Evolutionary conservation across 257 asterid species (phyloP).

Genomic region (Forsythia suspensa): DNA sequence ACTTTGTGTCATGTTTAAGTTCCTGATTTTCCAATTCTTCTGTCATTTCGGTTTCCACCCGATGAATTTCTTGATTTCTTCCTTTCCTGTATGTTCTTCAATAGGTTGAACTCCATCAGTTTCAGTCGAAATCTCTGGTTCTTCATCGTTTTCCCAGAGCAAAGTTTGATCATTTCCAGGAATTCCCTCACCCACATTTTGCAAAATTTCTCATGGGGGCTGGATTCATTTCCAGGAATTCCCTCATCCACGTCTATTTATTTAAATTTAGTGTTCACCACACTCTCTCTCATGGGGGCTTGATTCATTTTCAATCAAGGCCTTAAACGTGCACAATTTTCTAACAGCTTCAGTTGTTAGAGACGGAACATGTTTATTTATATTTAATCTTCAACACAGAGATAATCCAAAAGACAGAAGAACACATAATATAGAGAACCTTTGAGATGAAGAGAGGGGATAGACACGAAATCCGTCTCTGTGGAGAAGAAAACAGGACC

Average conservation of each 20-base stretch:
- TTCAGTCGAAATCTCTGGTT: background rate
- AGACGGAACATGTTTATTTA: too few relatives aligned
- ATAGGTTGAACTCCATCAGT: background rate
- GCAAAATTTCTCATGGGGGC: constrained; percentile 24
- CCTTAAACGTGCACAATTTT: too few relatives aligned
- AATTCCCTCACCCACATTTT: constrained; percentile 33
- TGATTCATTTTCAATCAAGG: too few relatives aligned
- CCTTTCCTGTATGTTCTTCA: background rate
- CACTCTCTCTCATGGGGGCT: too few relatives aligned
- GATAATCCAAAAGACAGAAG: background rate
- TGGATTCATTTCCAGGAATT: background rate
- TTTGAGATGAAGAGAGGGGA: constrained; percentile 72
- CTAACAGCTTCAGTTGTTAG: too few relatives aligned
- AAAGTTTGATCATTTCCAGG: constrained; percentile 5
- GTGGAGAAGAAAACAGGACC: constrained; percentile 61
- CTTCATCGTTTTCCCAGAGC: constrained; percentile 15
- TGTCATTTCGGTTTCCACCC: constrained; percentile 4
- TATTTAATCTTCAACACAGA: too few relatives aligned
- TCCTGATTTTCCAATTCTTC: constrained; percentile 20
- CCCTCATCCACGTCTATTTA: constrained; percentile 19
- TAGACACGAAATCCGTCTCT: constrained; percentile 65
- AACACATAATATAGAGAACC: constrained; percentile 35
- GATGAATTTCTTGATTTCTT: background rate
- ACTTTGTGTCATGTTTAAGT: background rate
- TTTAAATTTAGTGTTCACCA: too few relatives aligned